Conservation (phyloP, 371 early-diverging fungal species). For the Batrachochytrium dendrobatidis region DNA sequence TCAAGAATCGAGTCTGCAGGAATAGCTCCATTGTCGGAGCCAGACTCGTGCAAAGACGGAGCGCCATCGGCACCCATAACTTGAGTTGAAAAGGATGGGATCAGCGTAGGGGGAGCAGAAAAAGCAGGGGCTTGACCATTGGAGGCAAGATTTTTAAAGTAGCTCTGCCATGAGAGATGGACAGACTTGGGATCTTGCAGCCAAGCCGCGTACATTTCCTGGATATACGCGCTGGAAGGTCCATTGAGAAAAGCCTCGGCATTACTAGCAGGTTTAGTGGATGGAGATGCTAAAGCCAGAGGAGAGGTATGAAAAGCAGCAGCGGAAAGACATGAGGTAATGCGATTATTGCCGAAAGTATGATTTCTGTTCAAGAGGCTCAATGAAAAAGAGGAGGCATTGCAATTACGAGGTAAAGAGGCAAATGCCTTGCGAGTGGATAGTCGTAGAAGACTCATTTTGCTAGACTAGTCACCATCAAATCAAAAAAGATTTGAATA, state of each 20-base stretch:
- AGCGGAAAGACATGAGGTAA: too few species aligned
- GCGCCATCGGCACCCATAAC: slow-evolving; percentile 23
- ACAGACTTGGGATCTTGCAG: slow-evolving; percentile 83
- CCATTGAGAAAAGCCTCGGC: slow-evolving; percentile 67
- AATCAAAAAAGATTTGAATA: too few species aligned
- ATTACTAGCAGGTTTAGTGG: too few species aligned
- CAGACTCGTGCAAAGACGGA: slow-evolving; percentile 24
- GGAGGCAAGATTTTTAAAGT: slow-evolving; percentile 82
- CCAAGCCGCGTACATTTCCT: slow-evolving; percentile 95
- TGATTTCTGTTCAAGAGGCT: too few species aligned
- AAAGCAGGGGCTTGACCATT: slow-evolving; percentile 51
- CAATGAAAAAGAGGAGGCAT: too few species aligned
- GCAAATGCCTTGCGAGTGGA: too few species aligned
- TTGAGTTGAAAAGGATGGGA: slow-evolving; percentile 49
- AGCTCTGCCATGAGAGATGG: slow-evolving; percentile 93
- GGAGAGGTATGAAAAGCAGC: too few species aligned
- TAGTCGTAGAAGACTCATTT: too few species aligned
- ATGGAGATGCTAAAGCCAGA: too few species aligned
- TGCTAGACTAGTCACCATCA: too few species aligned
- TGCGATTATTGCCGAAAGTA: too few species aligned
- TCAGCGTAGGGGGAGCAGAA: slow-evolving; percentile 72
- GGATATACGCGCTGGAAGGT: slow-evolving; percentile 77
- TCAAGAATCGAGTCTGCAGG: slow-evolving; percentile 71
- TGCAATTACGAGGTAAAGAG: too few species aligned
- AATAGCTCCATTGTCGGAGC: slow-evolving; percentile 13